A percentile compares a stretch with the other conserved stretches of the same genome.
Conservation (phyloP, 129 eudicot species). For the Ambrosia artemisiifolia region DNA sequence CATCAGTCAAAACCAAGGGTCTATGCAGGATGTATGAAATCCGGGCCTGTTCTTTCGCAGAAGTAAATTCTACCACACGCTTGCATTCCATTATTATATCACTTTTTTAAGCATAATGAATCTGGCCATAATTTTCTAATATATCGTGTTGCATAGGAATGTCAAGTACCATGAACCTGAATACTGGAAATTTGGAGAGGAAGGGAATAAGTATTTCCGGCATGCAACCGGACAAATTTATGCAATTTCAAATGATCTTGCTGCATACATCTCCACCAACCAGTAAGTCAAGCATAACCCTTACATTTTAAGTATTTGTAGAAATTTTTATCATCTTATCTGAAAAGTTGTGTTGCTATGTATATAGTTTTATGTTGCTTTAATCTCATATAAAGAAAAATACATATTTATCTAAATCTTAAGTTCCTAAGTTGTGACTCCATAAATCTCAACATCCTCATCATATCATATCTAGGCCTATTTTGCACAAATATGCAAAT, state of each 20-base stretch:
- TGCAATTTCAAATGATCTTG: slow-evolving; percentile 80
- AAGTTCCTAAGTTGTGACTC: no score
- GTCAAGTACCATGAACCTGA: slow-evolving; percentile 87
- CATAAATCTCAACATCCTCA: no score
- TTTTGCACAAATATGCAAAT: slow-evolving; percentile 78
- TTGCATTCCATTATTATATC: not conserved
- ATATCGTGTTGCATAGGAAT: slow-evolving; percentile 34
- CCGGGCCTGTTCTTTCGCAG: slow-evolving; percentile 83
- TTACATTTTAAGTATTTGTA: no score
- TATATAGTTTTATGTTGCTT: no score
- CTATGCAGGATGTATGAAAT: slow-evolving; percentile 83
- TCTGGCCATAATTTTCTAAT: not conserved
- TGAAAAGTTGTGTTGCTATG: no score
- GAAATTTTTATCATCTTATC: no score
- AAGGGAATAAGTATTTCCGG: slow-evolving; percentile 75
- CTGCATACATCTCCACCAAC: slow-evolving; percentile 73
- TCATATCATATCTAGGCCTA: no score
- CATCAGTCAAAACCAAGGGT: slow-evolving; percentile 69
- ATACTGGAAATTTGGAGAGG: slow-evolving; percentile 89
- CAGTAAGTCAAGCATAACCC: slow-evolving; percentile 45
- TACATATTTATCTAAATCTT: no score
- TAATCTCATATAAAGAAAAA: no score
- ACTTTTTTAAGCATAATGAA: slow-evolving; percentile 4
- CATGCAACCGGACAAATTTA: slow-evolving; percentile 93
- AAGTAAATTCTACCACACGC: slow-evolving; percentile 42